Percentiles rank a stretch among this genome's conserved stretches.
phyloP scores from a whole-genome alignment of 2,329 filamentous ascomycete species.

The Cladosporium oxysporum region DNA sequence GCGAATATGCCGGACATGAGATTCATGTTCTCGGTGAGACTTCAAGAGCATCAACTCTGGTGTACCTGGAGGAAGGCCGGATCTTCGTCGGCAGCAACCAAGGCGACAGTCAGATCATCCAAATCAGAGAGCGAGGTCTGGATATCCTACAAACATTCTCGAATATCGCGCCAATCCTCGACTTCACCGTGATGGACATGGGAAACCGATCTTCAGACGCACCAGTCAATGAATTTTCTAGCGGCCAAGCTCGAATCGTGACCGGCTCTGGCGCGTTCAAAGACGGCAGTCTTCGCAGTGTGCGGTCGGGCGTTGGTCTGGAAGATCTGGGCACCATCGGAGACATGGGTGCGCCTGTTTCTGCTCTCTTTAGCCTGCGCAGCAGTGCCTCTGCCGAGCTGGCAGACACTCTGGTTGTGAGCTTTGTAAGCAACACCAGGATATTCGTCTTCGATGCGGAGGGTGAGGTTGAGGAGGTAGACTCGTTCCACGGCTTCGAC shows the following conservation, averaged over 20 bases:
- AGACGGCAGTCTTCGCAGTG: conserved; percentile 84
- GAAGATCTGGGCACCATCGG: conserved; percentile 82
- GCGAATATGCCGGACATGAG: conserved; percentile 71
- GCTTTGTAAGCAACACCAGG: conserved; percentile 80
- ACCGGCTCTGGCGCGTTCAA: conserved; percentile 88
- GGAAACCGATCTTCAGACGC: conserved; percentile 78
- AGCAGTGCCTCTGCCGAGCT: conserved; percentile 69
- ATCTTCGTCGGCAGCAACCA: conserved; percentile 91
- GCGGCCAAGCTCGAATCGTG: conserved; percentile 89
- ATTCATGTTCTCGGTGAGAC: conserved; percentile 68
- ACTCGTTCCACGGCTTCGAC: conserved; percentile 69
- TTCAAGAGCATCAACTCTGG: conserved; percentile 73
- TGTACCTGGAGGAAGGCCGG: conserved; percentile 72
- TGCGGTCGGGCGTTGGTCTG: conserved; percentile 89
- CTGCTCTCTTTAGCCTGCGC: conserved; percentile 55
- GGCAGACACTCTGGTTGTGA: conserved; percentile 73
- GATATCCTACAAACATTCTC: conserved; percentile 71
- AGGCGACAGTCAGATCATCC: conserved; percentile 84
- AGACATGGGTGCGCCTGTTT: conserved; percentile 61
- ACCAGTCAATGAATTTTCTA: conserved; percentile 87
- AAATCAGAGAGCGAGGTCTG: conserved; percentile 58
- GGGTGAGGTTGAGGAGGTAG: conserved; percentile 83
- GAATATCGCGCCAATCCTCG: conserved; percentile 88
- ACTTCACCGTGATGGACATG: conserved; percentile 96
- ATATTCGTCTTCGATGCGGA: conserved; percentile 73